These are phyloP conservation scores for Elsinoe perseae DNA, from an alignment of 2,329 filamentous ascomycete genomes.

Conservation along the genomic window DNA sequence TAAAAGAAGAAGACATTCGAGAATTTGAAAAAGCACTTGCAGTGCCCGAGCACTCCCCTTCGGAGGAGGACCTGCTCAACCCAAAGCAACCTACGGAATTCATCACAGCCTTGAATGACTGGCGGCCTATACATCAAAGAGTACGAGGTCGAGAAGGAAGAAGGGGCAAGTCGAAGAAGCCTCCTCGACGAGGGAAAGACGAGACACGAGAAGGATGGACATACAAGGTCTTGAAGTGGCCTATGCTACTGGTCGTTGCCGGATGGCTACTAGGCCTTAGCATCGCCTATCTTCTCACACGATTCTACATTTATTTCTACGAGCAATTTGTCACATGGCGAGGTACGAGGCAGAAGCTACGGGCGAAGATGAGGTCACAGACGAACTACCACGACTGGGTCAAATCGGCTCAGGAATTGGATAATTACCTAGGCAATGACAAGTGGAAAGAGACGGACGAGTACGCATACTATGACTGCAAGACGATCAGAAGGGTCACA, in stretches of 20 bases:
- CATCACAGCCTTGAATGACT: slow-evolving; percentile 89
- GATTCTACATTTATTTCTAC: slow-evolving; percentile 85
- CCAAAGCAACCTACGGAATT: slow-evolving; percentile 45
- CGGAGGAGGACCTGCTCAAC: slow-evolving; percentile 46
- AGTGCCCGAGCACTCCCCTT: slow-evolving; percentile 67
- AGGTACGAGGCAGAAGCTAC: slow-evolving; percentile 63
- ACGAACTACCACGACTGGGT: slow-evolving; percentile 79
- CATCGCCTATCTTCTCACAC: slow-evolving; percentile 67
- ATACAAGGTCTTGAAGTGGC: slow-evolving; percentile 86
- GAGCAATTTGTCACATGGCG: slow-evolving; percentile 89
- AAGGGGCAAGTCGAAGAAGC: slow-evolving; percentile 33
- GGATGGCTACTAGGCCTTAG: slow-evolving; percentile 72
- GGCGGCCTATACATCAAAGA: slow-evolving; percentile 77
- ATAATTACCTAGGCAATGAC: slow-evolving; percentile 71
- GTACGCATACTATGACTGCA: slow-evolving; percentile 76
- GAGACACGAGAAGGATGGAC: slow-evolving; percentile 92
- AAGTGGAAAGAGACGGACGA: slow-evolving; percentile 68
- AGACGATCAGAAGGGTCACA: slow-evolving; percentile 69
- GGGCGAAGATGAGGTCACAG: slow-evolving; percentile 62
- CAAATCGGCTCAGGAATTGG: slow-evolving; percentile 66
- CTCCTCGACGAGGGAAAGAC: slow-evolving; percentile 55
- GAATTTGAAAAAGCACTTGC: slow-evolving; percentile 74
- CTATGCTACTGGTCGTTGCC: slow-evolving; percentile 69
- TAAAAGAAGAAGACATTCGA: slow-evolving; percentile 61
- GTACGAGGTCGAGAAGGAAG: slow-evolving; percentile 41